Evolutionary conservation across 257 asterid genomes (phyloP), one percentile per base, ranked within the genome.

Genomic region (Knoxia roxburghii): DNA sequence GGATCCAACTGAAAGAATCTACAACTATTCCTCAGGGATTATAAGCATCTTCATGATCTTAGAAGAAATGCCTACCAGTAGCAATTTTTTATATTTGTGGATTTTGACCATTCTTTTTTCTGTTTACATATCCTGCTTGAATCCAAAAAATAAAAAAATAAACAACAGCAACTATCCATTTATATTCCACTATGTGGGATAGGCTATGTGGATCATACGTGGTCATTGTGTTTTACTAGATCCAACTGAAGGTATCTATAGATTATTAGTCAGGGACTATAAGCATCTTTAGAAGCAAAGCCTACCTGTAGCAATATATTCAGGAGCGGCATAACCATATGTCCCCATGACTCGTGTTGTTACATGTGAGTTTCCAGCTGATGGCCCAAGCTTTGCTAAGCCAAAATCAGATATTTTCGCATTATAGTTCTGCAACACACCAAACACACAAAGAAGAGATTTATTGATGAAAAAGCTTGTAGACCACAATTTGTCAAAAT

Each of bases 341-440:
- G 85, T 82, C 14, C 87, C 87, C 87, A 79, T 77, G 45, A 82
- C 73, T 23, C 84, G 75, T 48, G 87, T 82, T 6, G 87, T 82
- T 53, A 82, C 87, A 30, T 82, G 87, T 55, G 85, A 79, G 58
- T 67, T 37, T 46, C 82, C 84, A 61, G 57, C 83, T 0, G 81
- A 40, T 23, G 87, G 87, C 64, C 85, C 87, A 65, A 79, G 65
- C 73, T 77, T 79, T 32, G 85, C 83, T 51, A 82, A 72, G 12
- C 87, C 87, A 59, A 82, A 82, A 72, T 82, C 85, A 53, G 85
- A 75, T 72, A 82, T 72, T 70, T 79, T 82, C 10, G 87, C 87
- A 70, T 79, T 73, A 75, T 76, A 82, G 59, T 70, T 73, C 87
- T 82, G 75, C 76, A 66, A 71, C 29, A n/a, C 40, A 70, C 57